Percentiles rank a stretch among this genome's conserved stretches.
phyloP scores from a whole-genome alignment of 2,329 filamentous ascomycete genomes.

The Teratosphaeria destructans region DNA sequence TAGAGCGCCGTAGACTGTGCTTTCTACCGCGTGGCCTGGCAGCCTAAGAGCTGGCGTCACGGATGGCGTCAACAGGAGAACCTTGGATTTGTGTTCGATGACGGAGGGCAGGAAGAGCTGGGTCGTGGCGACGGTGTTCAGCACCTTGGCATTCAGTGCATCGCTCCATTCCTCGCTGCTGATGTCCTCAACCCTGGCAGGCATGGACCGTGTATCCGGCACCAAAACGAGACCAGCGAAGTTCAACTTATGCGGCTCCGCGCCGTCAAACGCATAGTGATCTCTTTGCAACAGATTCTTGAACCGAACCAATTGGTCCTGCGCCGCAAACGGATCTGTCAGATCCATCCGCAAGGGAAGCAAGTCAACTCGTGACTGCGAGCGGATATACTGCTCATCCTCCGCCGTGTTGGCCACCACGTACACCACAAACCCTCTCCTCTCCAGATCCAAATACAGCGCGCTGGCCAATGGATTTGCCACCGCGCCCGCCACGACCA shows the following conservation, averaged over 20 bases:
- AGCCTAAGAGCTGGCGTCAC: conserved; percentile 72
- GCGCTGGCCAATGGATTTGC: conserved; percentile 74
- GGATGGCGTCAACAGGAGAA: conserved; percentile 68
- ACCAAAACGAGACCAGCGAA: conserved; percentile 75
- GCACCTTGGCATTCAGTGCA: conserved; percentile 80
- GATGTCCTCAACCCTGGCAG: conserved; percentile 76
- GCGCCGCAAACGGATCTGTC: conserved; percentile 60
- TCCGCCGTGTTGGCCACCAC: conserved; percentile 76
- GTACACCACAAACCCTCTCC: conserved; percentile 87
- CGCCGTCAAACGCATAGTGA: conserved; percentile 64
- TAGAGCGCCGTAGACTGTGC: conserved; percentile 75
- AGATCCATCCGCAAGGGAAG: conserved; percentile 74
- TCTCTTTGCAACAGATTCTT: conserved; percentile 60
- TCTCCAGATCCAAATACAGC: conserved; percentile 75
- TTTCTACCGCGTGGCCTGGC: conserved; percentile 76
- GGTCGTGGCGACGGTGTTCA: conserved; percentile 78
- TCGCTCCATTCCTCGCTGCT: conserved; percentile 77
- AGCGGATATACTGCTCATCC: conserved; percentile 69
- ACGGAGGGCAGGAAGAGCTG: conserved; percentile 65
- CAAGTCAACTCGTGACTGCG: conserved; percentile 70
- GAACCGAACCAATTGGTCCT: conserved; percentile 61
- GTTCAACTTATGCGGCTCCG: conserved; percentile 63
- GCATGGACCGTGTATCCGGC: conserved; percentile 60
- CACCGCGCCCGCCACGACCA: conserved; percentile 80
- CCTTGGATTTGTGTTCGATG: conserved; percentile 48